Base-by-base conservation (phyloP, 805 yeast genomes). In the Teunomyces cretensis region DNA sequence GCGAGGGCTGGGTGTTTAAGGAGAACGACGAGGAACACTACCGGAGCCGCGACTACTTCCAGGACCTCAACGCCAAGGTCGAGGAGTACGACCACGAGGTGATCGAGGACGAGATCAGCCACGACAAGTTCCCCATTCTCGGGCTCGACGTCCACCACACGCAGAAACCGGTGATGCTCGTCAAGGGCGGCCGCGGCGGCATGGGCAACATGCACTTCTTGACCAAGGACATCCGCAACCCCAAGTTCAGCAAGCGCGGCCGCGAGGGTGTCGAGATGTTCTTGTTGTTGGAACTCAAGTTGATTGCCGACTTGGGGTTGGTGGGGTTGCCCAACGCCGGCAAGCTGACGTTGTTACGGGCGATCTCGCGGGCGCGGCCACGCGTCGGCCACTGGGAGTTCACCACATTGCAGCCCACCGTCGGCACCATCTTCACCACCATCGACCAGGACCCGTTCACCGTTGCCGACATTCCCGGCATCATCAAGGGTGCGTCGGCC, bases 321-420 rank as follows among this genome's bases (percentile, higher is more conserved):
- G 96, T 94, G 16, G 99, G 99, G 0, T 71, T 94, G 14, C 99
- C 99, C 1, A 94, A 94, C 64, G 97, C 98, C 3, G 99, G 99
- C 1, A 94, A 94, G 61, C 88, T 96, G 2, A 89, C 97, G 0
- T 72, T 94, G 26, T 67, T 94, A 37, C 72, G 95, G 44, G 90
- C 95, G 8, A 88, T 94, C 12, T 88, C 97, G 0, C 80, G 82
- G 44, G 98, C 99, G 0, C 75, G 84, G 45, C 97, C 99, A 1
- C 73, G 88, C 45, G 87, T 94, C 11, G 99, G 98, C 0, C 96
- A 90, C 64, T 94, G 97, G 97, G 95, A 86, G 57, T 94, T 94
- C 61, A 94, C 99, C 0, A 94, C 99, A 0, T 68, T 94, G 43
- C 88, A 84, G 49, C 99, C 99, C 0, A 84, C 89, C 0, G 80